Conservation (phyloP, 2,329 filamentous ascomycete species). For the Lecanicillium sp. region DNA sequence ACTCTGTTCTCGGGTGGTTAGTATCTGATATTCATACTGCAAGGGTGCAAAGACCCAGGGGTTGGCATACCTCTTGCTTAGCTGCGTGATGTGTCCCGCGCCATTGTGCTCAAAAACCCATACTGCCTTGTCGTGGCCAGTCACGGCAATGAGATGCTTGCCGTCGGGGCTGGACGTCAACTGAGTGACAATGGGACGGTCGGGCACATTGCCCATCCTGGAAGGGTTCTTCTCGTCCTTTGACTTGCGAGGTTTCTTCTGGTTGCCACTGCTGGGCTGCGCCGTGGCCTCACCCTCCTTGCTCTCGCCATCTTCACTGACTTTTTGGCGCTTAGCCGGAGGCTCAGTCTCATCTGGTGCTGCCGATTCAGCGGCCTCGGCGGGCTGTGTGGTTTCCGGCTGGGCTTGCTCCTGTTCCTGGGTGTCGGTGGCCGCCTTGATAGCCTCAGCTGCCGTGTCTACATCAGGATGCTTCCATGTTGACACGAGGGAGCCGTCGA, state of each 20-base stretch:
- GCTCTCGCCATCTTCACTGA: constrained; percentile 14
- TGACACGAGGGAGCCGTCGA: constrained; percentile 50
- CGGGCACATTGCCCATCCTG: constrained; percentile 27
- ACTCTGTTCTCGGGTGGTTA: constrained; percentile 35
- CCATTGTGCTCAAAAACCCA: constrained; percentile 68
- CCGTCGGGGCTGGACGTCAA: constrained; percentile 57
- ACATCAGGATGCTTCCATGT: constrained; percentile 50
- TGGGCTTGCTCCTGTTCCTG: constrained; percentile 10
- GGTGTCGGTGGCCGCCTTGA: constrained; percentile 12
- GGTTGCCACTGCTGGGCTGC: constrained; percentile 13
- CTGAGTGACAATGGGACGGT: constrained; percentile 60
- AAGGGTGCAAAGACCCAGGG: constrained; percentile 3
- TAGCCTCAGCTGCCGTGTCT: constrained; percentile 22
- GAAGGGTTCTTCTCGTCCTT: constrained; percentile 19
- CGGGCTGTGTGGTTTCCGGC: not conserved
- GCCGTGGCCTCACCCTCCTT: no score
- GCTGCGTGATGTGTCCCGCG: constrained; percentile 52
- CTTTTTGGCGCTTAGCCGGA: constrained; percentile 28
- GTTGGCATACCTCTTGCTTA: constrained; percentile 59
- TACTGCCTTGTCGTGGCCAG: constrained; percentile 85
- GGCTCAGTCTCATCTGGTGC: constrained; percentile 19
- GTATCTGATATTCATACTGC: not conserved
- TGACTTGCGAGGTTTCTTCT: constrained; percentile 13
- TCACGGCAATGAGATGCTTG: constrained; percentile 66
- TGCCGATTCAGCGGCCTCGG: constrained; percentile 8